A percentile compares a stretch with the other conserved stretches of the same genome.
phyloP scores from a whole-genome alignment of 192 early-diverging fungal species.

The Blastocladiella britannica region DNA sequence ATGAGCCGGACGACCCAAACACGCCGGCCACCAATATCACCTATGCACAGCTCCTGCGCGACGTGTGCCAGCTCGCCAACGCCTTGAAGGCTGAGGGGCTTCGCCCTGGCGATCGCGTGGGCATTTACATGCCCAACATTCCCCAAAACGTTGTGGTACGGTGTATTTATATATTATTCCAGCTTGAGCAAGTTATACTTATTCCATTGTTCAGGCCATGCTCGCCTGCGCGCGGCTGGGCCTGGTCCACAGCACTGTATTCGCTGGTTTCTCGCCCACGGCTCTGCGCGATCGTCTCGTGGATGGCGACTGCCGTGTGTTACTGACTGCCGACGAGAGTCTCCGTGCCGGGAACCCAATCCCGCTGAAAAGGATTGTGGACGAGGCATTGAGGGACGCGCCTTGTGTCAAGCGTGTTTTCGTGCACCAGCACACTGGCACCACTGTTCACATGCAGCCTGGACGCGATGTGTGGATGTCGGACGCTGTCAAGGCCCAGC shows the following conservation, averaged over 20 bases:
- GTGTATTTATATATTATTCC: no score
- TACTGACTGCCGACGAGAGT: conserved; percentile 89
- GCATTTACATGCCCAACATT: conserved; percentile 95
- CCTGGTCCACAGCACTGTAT: conserved; percentile 79
- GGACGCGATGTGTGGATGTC: conserved; percentile 91
- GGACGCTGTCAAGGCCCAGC: conserved; percentile 62
- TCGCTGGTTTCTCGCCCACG: conserved; percentile 88
- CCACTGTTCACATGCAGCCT: conserved; percentile 43
- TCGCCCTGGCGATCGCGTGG: conserved; percentile 78
- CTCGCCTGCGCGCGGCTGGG: conserved; percentile 87
- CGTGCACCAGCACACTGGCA: conserved; percentile 78
- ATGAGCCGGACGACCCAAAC: conserved; percentile 77
- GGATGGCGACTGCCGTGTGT: conserved; percentile 57
- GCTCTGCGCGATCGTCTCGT: conserved; percentile 78
- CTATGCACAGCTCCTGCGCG: conserved; percentile 55
- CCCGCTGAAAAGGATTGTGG: conserved; percentile 77
- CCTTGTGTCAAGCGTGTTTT: conserved; percentile 67
- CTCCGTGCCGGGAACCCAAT: conserved; percentile 73
- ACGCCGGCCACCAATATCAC: conserved; percentile 50
- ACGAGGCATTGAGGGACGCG: conserved; percentile 65
- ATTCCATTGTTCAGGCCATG: conserved; percentile 31
- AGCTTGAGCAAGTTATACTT: not conserved
- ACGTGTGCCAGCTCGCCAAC: conserved; percentile 72
- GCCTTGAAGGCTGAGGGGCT: conserved; percentile 63
- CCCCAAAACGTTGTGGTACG: conserved; percentile 59